Evolutionary conservation across 148 eudicot species (phyloP).

Genomic region (Agrostemma githago): DNA sequence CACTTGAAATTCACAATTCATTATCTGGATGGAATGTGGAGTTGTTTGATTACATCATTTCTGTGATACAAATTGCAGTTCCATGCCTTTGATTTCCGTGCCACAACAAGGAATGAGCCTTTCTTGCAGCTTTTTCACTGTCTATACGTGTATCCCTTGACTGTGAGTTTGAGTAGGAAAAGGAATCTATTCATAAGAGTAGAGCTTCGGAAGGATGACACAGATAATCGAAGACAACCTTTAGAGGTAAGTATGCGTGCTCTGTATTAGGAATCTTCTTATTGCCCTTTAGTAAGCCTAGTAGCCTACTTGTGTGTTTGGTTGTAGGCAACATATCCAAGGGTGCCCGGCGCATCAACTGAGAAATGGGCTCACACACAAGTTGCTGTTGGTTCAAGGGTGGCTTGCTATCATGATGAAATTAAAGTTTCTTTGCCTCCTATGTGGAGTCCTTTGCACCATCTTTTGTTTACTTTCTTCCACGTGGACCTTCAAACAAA

Average conservation of each 20-base stretch:
- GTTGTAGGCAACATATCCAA: slow-evolving; percentile 75
- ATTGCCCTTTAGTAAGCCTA: background rate
- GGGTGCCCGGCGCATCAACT: slow-evolving; percentile 70
- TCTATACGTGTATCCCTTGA: slow-evolving; percentile 96
- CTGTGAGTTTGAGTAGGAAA: slow-evolving; percentile 85
- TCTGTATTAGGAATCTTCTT: background rate
- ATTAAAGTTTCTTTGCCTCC: slow-evolving; percentile 88
- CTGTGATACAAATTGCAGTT: slow-evolving; percentile 48
- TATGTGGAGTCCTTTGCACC: slow-evolving; percentile 86
- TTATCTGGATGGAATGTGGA: slow-evolving; percentile 8
- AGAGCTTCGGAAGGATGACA: slow-evolving; percentile 95
- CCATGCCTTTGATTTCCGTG: slow-evolving; percentile 97
- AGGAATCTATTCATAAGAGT: slow-evolving; percentile 89
- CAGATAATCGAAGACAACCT: slow-evolving; percentile 78
- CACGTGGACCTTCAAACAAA: slow-evolving; percentile 98
- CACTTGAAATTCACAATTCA: background rate
- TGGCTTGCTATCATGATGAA: slow-evolving; percentile 95
- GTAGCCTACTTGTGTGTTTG: slow-evolving; percentile 15
- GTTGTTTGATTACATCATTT: slow-evolving; percentile 13
- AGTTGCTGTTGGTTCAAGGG: slow-evolving; percentile 89
- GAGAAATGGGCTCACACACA: slow-evolving; percentile 91
- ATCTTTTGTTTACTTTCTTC: slow-evolving; percentile 90
- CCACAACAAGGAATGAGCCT: slow-evolving; percentile 94
- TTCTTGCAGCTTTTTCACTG: slow-evolving; percentile 96
- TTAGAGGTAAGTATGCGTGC: slow-evolving; percentile 54